Evolutionary conservation across 352 stramenopile species (phyloP), one percentile per base, ranked within the genome.

Genomic region (Phytophthora sp.): DNA sequence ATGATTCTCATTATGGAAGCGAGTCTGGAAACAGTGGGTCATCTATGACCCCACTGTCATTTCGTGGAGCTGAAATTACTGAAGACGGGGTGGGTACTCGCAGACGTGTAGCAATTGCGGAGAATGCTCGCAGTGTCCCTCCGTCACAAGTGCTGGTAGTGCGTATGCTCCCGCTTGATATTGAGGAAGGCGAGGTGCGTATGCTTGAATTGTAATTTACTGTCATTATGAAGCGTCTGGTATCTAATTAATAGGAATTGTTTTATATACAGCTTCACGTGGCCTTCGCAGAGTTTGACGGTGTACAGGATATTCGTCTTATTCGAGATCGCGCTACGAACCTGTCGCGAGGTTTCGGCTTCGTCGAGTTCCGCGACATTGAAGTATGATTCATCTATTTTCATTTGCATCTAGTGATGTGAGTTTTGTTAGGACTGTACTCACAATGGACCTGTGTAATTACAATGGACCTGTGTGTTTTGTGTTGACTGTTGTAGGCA

Each of bases 201-300:
- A n/a, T 52, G 20, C 5, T 35, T 16, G 41, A n/a, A n/a, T n/a
- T n/a, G n/a, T n/a, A n/a, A n/a, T 5, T 29, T 5, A 57, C 18
- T 41, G 46, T 27, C 33, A 18, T 36, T 8, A 31, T 39, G 24
- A n/a, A 29, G 13, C 21, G 7, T 24, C 1, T 23, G 13, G 3
- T 50, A n/a, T 29, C 33, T 42, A 33, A 30, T 7, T 9, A 23
- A 41, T 47, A 2, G 3, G 11, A 47, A 36, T 12, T 50, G n/a
- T n/a, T n/a, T n/a, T n/a, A n/a, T 23, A 13, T 68, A 42, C 54
- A 95, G 88, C 78, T 95, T n/a, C 82, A 93, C 57, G 76, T 91
- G 15, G 58, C 76, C 1, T 94, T 95, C 52, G 81, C 79, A 18
- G 59, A 82, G 18, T 88, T 82, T 54, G 69, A 88, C 16, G 84